Evolutionary conservation across 2,329 filamentous ascomycete species (phyloP), one percentile per base, ranked within the genome.

Genomic region (Diplodia intermedia): DNA sequence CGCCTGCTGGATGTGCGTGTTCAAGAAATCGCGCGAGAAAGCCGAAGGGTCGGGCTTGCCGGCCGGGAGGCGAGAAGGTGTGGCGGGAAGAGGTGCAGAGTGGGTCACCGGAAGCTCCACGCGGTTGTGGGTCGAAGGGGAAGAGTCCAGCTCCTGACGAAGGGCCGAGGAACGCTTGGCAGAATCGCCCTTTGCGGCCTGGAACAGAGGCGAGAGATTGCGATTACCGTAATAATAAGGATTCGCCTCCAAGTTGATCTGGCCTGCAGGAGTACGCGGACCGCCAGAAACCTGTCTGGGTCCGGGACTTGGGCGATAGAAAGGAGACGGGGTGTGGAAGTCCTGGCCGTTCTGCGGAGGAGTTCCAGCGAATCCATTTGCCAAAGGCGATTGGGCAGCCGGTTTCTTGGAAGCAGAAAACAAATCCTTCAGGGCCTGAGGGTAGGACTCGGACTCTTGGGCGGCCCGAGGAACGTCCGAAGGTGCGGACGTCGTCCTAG

Each of bases 141-240:
- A 65, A 52, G 52, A 54, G 43, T 68, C 66, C 29, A 82, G 73
- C 68, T 83, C 80, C 38, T 82, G 81, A 18, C 81, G 80, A 11
- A 83, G 76, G 61, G 76, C 75, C 38, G 82, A 83, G 36, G 81
- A 79, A 40, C 79, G 80, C 55, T 78, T 75, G 5, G 78, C 72
- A 14, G 79, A 77, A 50, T 83, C 80, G n/a, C 74, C 72, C 66
- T 81, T 79, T 15, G 80, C 80, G 38, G 82, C 81, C 70, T 83
- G 80, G 77, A 85, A 84, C 29, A 84, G 70, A 4, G 82, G 81
- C 3, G 82, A 83, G 40, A 85, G 80, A 69, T 84, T 84, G 50
- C 79, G 78, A 65, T 81, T 82, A 55, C 83, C 82, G 69, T 82
- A 83, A 68, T 79, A 77, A 55, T 77, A 78, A 55, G 78, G 75